phyloP scores from a whole-genome alignment of 2,329 filamentous ascomycete species.

The Pezicula carpinea region DNA sequence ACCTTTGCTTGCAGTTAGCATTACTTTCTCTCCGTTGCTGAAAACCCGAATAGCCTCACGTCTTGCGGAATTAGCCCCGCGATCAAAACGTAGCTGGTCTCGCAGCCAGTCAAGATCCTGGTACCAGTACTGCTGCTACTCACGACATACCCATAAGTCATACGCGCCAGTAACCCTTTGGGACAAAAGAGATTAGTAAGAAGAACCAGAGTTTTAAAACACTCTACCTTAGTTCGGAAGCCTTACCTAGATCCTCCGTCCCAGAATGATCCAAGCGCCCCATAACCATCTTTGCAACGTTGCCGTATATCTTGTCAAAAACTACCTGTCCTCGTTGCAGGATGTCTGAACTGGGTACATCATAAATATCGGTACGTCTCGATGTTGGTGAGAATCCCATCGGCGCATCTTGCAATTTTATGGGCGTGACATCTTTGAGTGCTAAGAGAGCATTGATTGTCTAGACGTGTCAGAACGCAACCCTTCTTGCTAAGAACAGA shows the following conservation, averaged over 20 bases:
- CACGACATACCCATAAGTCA: constrained; percentile 46
- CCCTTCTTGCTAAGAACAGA: neutral
- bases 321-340: constrained; percentile 40
- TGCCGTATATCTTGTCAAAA: constrained; percentile 46
- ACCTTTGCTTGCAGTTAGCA: constrained; percentile 30
- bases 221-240: constrained; percentile 6
- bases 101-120: constrained; percentile 37
- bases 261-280: constrained; percentile 43
- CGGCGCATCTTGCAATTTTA: constrained; percentile 36
- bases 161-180: constrained; percentile 29
- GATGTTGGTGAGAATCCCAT: constrained; percentile 32
- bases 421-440: constrained; percentile 39
- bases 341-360: constrained; percentile 30
- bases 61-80: constrained; percentile 47
- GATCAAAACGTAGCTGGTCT: constrained; percentile 48
- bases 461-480: constrained; percentile 18
- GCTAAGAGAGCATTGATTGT: constrained; percentile 43
- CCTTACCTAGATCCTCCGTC: constrained; percentile 44
- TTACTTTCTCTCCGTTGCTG: neutral
- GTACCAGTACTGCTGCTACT: constrained; percentile 43
- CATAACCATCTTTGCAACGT: constrained; percentile 43
- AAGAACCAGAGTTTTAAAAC: too few relatives aligned
- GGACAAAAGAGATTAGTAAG: too few relatives aligned
- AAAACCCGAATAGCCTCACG: constrained; percentile 28
- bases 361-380: constrained; percentile 35